A percentile compares a stretch with the other conserved stretches of the same genome.
Evolutionary conservation across 805 yeast species (phyloP).

Genomic region (Kluyveromyces aestuarii): DNA sequence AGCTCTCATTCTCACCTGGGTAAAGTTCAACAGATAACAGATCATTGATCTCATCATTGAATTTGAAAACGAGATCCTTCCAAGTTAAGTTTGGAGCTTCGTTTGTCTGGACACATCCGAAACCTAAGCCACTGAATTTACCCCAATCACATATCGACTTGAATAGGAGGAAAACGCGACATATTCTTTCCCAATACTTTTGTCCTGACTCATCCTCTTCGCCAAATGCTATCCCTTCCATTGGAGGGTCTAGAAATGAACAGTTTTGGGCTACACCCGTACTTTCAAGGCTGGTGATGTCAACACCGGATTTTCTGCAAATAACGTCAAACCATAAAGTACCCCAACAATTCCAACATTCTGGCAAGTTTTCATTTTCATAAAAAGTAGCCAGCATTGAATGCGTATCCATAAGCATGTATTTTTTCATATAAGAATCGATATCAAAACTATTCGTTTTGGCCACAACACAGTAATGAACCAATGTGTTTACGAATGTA

Average conservation of each 20-base stretch:
- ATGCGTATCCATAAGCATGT: constrained; percentile 23
- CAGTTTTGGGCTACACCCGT: constrained; percentile 48
- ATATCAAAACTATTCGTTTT: constrained; percentile 11
- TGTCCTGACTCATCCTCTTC: constrained; percentile 27
- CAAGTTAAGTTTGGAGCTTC: constrained; percentile 6
- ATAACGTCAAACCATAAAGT: constrained; percentile 68
- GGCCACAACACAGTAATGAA: constrained; percentile 28
- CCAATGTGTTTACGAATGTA: constrained; percentile 51
- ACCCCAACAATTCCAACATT: constrained; percentile 83
- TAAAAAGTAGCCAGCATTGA: constrained; percentile 42
- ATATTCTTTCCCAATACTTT: constrained; percentile 27
- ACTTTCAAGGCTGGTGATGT: constrained; percentile 33
- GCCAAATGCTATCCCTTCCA: constrained; percentile 47
- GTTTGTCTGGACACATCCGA: not conserved
- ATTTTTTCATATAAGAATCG: constrained; percentile 17
- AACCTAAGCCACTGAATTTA: constrained; percentile 3
- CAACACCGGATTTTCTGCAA: constrained; percentile 40
- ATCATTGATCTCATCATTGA: constrained; percentile 4
- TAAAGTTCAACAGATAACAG: constrained; percentile 1
- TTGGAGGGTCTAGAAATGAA: constrained; percentile 52
- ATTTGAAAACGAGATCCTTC: constrained; percentile 18
- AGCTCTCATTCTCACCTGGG: constrained; percentile 1
- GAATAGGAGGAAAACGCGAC: constrained; percentile 23
- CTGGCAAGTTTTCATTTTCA: constrained; percentile 55
- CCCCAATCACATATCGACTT: constrained; percentile 21